Evolutionary conservation across 2,329 filamentous ascomycete species (phyloP), one percentile per base, ranked within the genome.

Genomic region (Scytalidium lignicola): DNA sequence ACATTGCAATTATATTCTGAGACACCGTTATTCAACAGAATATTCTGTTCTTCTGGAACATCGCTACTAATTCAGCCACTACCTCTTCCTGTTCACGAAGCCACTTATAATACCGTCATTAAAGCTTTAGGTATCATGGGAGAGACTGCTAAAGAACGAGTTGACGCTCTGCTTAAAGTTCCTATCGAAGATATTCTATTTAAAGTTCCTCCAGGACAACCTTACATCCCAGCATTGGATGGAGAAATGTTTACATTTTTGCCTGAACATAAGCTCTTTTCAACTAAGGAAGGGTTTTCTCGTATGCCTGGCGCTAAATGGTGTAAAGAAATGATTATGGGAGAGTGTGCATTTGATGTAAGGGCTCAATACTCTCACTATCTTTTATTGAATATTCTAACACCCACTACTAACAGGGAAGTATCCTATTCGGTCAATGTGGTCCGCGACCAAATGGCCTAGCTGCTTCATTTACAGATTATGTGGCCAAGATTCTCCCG

Each of bases 291-390:
- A 21, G 47, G 28, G 45, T 51, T 28, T 47, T 44, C 10, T 49
- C 53, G 42, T 28, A 62, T 73, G 26, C 66, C 67, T 4, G 74
- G 69, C 1, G 68, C 65, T 32, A 60, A 64, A 9, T 78, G 74
- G 74, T 75, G 70, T 49, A 59, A 68, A 29, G 63, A 66, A n/a
- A 49, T 77, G 10, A 65, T 76, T 51, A 68, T 78, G 37, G 75
- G 74, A 15, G 70, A 76, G 50, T 71, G 70, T 19, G 64, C 70
- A 50, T 66, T 73, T 42, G 74, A 77, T 62, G 71, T 72, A 61
- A 57, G 66, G 15, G 61, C 19, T 53, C 17, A 37, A 52, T n/a
- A n/a, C n/a, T n/a, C 58, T 2, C 45, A 53, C 44, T 22, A 62
- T 51, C 44, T 47, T 29, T 13, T 15, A 43, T 8, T 13, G 10